phyloP scores from a whole-genome alignment of 306 rosid genomes.

The Acmispon strigosus region DNA sequence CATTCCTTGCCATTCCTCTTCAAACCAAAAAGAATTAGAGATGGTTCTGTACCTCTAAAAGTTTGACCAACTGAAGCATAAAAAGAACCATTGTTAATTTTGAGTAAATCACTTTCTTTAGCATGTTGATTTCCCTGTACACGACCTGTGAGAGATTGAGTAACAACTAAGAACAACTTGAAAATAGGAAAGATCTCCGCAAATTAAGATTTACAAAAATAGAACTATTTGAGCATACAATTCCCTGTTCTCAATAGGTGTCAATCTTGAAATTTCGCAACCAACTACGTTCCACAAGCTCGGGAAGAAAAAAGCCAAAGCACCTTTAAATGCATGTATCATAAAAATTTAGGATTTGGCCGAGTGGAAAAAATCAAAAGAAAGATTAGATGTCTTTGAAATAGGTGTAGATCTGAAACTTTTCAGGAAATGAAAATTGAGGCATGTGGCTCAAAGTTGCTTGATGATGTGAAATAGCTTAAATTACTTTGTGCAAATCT shows the following conservation, averaged over 20 bases:
- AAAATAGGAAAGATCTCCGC: background rate
- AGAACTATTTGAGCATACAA: background rate
- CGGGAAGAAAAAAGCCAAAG: background rate
- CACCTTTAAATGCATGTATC: background rate
- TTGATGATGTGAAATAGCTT: background rate
- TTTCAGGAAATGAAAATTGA: background rate
- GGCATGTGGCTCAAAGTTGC: background rate
- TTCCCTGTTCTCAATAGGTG: background rate
- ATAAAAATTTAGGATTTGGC: background rate
- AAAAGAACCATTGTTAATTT: conserved; percentile 21
- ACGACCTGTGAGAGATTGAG: conserved; percentile 39
- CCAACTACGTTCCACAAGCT: conserved; percentile 1
- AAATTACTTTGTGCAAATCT: background rate
- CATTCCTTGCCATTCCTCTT: conserved; percentile 26
- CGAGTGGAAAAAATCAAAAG: background rate
- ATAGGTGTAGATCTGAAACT: background rate
- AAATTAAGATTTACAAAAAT: background rate
- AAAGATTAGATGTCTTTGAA: background rate
- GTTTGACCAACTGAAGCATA: conserved; percentile 39
- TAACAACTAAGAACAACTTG: conserved; percentile 17
- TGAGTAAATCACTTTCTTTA: conserved; percentile 30
- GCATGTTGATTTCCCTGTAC: conserved; percentile 30
- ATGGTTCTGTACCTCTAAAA: conserved; percentile 32
- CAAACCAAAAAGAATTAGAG: conserved; percentile 34
- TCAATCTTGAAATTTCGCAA: conserved; percentile 10